A percentile compares a stretch with the other conserved stretches of the same genome.
Conservation (phyloP, 805 yeast species). For the Lachancea quebecensis region DNA sequence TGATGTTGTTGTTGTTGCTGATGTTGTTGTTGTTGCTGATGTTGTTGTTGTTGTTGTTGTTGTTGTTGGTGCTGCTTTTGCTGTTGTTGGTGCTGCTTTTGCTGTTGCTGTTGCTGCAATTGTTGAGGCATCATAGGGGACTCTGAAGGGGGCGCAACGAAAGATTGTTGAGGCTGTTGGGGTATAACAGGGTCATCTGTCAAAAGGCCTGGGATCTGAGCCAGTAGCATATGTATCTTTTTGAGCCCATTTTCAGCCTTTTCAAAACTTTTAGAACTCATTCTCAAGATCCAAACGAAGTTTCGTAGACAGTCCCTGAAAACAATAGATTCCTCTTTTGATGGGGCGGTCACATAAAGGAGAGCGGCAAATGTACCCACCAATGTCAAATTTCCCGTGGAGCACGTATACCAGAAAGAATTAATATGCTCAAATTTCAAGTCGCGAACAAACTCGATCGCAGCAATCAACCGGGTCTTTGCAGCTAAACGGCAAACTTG, state of each 20-base stretch:
- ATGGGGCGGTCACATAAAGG: slow-evolving; percentile 58
- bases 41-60: neutral
- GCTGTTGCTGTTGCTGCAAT: neutral
- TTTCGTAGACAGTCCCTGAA: slow-evolving; percentile 65
- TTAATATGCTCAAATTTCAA: slow-evolving; percentile 77
- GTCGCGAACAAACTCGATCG: slow-evolving; percentile 69
- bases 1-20: neutral
- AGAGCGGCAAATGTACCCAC: slow-evolving; percentile 87
- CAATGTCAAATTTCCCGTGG: slow-evolving; percentile 69
- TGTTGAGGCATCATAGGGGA: slow-evolving; percentile 12
- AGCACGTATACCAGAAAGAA: slow-evolving; percentile 84
- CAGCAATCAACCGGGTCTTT: slow-evolving; percentile 69
- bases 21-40: neutral
- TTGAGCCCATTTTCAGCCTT: slow-evolving; percentile 71
- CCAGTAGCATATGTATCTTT: slow-evolving; percentile 62
- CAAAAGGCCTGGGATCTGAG: slow-evolving; percentile 64
- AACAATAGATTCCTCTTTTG: slow-evolving; percentile 54
- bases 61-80: neutral
- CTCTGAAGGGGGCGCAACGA: slow-evolving; percentile 18
- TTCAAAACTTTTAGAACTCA: slow-evolving; percentile 68
- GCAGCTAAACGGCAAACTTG: slow-evolving; percentile 82
- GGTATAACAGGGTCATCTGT: slow-evolving; percentile 23
- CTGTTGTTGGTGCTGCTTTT: too few species aligned
- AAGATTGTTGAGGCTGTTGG: slow-evolving; percentile 9
- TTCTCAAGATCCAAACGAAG: slow-evolving; percentile 69